Percentiles rank a stretch among this genome's conserved stretches.
phyloP scores from a whole-genome alignment of 2,329 filamentous ascomycete genomes.

The Penicillium paneum region DNA sequence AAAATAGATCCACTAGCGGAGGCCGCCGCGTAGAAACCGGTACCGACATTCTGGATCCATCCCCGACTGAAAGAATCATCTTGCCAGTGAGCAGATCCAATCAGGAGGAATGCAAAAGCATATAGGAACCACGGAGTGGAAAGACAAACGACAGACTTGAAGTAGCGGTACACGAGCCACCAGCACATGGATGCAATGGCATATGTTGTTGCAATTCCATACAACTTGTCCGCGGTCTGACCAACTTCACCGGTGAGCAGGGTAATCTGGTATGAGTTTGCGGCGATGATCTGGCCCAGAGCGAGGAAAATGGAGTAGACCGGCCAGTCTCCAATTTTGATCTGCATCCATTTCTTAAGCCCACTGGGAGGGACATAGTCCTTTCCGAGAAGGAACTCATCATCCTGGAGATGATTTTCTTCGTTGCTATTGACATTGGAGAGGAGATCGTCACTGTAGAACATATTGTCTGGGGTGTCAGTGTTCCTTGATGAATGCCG shows the following conservation, averaged over 20 bases:
- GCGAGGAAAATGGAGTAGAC: constrained; percentile 62
- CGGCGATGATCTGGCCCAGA: constrained; percentile 61
- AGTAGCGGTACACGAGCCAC: constrained; percentile 60
- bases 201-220: constrained; percentile 60
- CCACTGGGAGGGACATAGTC: constrained; percentile 58
- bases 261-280: constrained; percentile 66
- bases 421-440: constrained; percentile 34
- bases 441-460: constrained; percentile 37
- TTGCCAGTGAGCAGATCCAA: constrained; percentile 58
- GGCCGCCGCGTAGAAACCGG: constrained; percentile 59
- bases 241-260: constrained; percentile 65
- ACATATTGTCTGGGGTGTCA: constrained; percentile 38
- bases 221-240: constrained; percentile 58
- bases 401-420: constrained; percentile 35
- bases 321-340: constrained; percentile 61
- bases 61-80: constrained; percentile 39
- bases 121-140: constrained; percentile 62
- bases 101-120: constrained; percentile 59
- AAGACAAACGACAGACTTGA: constrained; percentile 57
- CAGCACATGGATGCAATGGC: constrained; percentile 57
- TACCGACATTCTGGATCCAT: constrained; percentile 60
- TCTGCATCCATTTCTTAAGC: constrained; percentile 54
- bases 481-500: constrained; percentile 31
- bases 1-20: constrained; percentile 62
- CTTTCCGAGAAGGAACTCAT: constrained; percentile 57